Conservation (phyloP, 257 asterid species). For the Solanum bulbocastanum region DNA sequence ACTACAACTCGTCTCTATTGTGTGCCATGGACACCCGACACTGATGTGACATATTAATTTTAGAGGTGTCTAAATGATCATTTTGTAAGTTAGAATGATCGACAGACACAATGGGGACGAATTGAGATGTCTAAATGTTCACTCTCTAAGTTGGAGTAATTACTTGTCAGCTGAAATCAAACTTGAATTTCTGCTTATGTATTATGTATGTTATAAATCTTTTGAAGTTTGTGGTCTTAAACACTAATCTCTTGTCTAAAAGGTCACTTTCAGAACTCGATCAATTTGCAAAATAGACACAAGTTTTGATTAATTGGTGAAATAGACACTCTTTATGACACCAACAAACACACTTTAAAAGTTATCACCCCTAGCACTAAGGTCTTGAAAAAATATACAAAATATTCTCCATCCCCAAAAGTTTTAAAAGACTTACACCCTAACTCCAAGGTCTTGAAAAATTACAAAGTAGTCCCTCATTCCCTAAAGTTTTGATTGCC, state of each 20-base stretch:
- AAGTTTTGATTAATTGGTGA: neutral
- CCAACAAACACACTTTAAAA: neutral
- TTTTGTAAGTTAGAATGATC: neutral
- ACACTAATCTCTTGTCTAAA: no score
- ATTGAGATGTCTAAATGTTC: neutral
- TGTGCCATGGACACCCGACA: neutral
- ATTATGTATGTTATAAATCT: neutral
- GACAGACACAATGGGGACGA: accelerated
- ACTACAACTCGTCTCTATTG: neutral
- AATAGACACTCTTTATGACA: neutral
- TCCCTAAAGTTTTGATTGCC: neutral
- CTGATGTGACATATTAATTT: neutral
- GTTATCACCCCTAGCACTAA: neutral
- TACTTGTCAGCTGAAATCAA: neutral
- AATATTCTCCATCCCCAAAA: neutral
- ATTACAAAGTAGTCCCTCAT: neutral
- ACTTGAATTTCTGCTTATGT: neutral
- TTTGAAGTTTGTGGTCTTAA: no score
- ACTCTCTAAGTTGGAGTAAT: neutral
- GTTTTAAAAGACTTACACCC: neutral
- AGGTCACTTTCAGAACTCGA: neutral
- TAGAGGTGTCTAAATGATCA: no score
- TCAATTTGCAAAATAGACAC: neutral
- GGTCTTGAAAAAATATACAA: neutral
- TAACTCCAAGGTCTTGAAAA: neutral